These are phyloP conservation scores for Diutina neorugosa DNA, from an alignment of 1,139 yeast species.

Conservation along the genomic window DNA sequence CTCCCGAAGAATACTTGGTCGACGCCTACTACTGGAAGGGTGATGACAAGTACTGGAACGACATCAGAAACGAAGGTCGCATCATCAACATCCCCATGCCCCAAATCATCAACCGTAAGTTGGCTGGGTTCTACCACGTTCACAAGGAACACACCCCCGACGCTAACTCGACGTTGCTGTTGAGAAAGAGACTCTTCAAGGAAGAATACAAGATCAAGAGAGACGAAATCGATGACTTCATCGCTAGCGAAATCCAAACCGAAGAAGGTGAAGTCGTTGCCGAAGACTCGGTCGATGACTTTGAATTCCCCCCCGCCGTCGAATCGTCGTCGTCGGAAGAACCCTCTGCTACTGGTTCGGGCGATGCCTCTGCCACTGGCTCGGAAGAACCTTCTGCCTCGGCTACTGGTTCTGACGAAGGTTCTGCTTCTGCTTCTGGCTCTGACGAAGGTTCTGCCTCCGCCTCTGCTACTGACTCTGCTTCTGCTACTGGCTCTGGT, in stretches of 20 bases:
- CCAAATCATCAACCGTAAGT: constrained; percentile 14
- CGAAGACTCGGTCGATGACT: background rate
- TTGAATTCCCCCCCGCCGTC: background rate
- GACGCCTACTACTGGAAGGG: constrained; percentile 26
- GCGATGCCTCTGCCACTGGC: constrained; percentile 17
- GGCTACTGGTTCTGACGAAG: constrained; percentile 13
- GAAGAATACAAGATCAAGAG: constrained; percentile 14
- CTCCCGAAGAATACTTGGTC: constrained; percentile 21
- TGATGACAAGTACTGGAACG: constrained; percentile 13
- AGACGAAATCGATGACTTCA: constrained; percentile 22
- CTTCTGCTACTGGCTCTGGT: constrained; percentile 8
- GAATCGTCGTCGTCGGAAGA: background rate
- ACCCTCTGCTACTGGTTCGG: constrained; percentile 7
- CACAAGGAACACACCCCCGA: constrained; percentile 18
- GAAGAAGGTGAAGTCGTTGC: constrained; percentile 17
- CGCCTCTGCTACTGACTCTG: background rate
- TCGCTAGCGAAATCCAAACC: constrained; percentile 15
- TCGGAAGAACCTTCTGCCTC: constrained; percentile 10
- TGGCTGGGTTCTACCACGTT: constrained; percentile 18
- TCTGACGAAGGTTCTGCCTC: background rate
- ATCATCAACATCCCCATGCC: constrained; percentile 22
- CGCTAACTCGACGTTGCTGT: constrained; percentile 29
- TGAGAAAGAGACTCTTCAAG: constrained; percentile 25
- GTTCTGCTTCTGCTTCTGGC: constrained; percentile 2
- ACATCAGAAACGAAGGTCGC: constrained; percentile 26